Conservation (phyloP, 2,329 filamentous ascomycete genomes). For the Fusarium staphyleae region DNA sequence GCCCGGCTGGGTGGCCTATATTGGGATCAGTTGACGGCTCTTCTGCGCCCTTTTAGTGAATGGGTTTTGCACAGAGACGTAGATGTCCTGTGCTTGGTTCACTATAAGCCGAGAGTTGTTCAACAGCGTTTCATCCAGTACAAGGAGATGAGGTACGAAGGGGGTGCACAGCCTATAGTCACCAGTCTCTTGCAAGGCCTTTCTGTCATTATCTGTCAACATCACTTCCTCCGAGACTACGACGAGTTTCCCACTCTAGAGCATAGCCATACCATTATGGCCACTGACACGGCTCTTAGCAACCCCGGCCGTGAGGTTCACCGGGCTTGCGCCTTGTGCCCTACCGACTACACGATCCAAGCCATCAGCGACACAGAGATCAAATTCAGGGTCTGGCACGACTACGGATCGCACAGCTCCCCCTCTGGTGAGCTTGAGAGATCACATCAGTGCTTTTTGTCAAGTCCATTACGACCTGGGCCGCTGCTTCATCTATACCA, state of each 20-base stretch:
- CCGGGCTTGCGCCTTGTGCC: neutral
- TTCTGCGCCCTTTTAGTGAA: too few species aligned
- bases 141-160: neutral
- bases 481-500: too few species aligned
- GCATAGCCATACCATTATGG: too few species aligned
- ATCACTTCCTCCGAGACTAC: too few species aligned
- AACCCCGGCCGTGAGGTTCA: neutral
- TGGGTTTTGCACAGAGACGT: too few species aligned
- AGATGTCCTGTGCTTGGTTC: too few species aligned
- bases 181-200: too few species aligned
- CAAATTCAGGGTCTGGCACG: neutral
- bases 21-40: neutral
- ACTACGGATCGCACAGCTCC: neutral
- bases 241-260: too few species aligned
- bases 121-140: neutral
- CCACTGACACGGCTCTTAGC: neutral
- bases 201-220: too few species aligned
- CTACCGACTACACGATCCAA: neutral
- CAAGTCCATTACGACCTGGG: too few species aligned
- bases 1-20: neutral
- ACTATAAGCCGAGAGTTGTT: neutral
- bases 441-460: too few species aligned
- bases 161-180: too few species aligned
- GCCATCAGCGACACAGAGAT: rapidly evolving
- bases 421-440: neutral